Conservation (phyloP, 805 yeast genomes). For the Wickerhamomyces chaumierensis region DNA sequence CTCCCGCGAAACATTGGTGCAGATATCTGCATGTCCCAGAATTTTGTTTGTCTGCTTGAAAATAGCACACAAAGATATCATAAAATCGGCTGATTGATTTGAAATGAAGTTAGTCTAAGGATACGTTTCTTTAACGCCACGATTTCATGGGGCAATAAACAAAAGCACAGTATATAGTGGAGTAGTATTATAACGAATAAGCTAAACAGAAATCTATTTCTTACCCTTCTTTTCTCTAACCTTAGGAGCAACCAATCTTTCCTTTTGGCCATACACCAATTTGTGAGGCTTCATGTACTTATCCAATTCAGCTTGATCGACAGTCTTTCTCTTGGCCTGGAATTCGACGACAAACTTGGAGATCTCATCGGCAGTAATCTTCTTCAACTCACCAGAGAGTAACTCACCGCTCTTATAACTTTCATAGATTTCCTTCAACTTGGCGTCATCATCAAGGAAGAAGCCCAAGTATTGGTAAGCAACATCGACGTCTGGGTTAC, state of each 20-base stretch:
- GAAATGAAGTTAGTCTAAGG: too few relatives aligned
- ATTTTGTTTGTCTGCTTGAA: too few relatives aligned
- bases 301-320: conserved; percentile 50
- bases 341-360: conserved; percentile 71
- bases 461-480: conserved; percentile 88
- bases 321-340: conserved; percentile 64
- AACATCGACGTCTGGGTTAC: conserved; percentile 91
- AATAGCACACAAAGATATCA: too few relatives aligned
- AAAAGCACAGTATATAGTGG: too few relatives aligned
- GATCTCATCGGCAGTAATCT: conserved; percentile 67
- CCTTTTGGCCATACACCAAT: conserved; percentile 62
- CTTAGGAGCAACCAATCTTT: conserved; percentile 64
- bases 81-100: too few relatives aligned
- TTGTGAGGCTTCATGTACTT: conserved; percentile 79
- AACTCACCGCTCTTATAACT: conserved; percentile 72
- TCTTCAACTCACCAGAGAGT: conserved; percentile 89
- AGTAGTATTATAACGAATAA: too few relatives aligned
- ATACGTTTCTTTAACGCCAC: too few relatives aligned
- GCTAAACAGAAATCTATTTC: too few relatives aligned
- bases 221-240: conserved; percentile 24
- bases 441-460: conserved; percentile 81
- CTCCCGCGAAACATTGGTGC: too few relatives aligned
- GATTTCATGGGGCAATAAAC: too few relatives aligned
- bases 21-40: too few relatives aligned
- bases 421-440: conserved; percentile 48